A percentile compares a stretch with the other conserved stretches of the same genome.
phyloP scores from a whole-genome alignment of 2,329 filamentous ascomycete species.

The Trichoderma citrinoviride region DNA sequence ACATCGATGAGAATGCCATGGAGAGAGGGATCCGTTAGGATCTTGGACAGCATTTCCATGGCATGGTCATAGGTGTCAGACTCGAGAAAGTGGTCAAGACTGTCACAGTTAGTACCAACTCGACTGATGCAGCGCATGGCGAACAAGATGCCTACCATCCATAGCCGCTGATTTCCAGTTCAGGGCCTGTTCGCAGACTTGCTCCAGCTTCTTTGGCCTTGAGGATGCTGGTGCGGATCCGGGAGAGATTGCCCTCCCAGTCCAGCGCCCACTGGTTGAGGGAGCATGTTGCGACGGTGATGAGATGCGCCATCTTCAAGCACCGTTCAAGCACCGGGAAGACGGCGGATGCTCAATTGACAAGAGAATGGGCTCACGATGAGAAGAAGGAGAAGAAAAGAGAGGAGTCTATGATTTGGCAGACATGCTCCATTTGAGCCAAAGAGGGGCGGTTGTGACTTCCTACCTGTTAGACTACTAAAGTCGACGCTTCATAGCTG shows the following conservation, averaged over 20 bases:
- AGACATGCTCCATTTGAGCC: not conserved
- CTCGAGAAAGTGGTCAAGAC: conserved; percentile 64
- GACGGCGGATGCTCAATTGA: not conserved
- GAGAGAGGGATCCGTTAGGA: conserved; percentile 34
- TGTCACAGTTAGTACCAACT: not conserved
- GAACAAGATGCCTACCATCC: conserved; percentile 27
- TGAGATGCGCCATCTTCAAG: not conserved
- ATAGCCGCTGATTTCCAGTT: conserved; percentile 46
- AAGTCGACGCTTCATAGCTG: not conserved
- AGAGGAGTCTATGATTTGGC: not conserved
- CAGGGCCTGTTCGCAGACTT: conserved; percentile 59
- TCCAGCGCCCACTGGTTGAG: conserved; percentile 15
- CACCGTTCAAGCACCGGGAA: too few relatives aligned
- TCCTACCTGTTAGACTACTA: too few relatives aligned
- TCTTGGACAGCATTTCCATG: conserved; percentile 34
- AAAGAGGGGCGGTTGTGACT: conserved; percentile 1
- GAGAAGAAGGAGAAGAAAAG: not conserved
- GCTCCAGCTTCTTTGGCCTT: conserved; percentile 59
- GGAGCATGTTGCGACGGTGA: conserved; percentile 12
- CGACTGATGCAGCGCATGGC: too few relatives aligned
- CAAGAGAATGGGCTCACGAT: not conserved
- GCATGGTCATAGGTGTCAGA: conserved; percentile 35
- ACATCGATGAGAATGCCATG: conserved; percentile 41
- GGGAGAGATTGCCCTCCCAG: conserved; percentile 57
- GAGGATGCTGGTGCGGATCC: conserved; percentile 62